Evolutionary conservation across 2,329 filamentous ascomycete genomes (phyloP).

Genomic region (Diaporthe helianthi): DNA sequence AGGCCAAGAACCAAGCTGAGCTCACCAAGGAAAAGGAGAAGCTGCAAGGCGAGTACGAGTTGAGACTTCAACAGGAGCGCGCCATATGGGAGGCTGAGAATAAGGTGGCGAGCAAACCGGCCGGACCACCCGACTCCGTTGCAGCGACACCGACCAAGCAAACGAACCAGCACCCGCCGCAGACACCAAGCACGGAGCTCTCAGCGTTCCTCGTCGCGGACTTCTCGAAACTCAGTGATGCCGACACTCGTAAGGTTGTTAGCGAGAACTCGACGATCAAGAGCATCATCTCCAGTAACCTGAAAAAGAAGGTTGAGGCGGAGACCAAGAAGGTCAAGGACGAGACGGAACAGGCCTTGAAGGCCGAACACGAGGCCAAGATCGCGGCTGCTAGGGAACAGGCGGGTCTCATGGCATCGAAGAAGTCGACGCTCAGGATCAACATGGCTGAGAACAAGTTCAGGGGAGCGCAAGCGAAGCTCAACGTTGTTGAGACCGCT

Average conservation of each 20-base stretch:
- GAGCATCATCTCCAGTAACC: slow-evolving; percentile 64
- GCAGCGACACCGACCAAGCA: slow-evolving; percentile 51
- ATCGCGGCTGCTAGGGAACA: slow-evolving; percentile 63
- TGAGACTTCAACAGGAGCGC: slow-evolving; percentile 68
- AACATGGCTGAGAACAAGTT: slow-evolving; percentile 80
- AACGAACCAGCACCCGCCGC: slow-evolving; percentile 39
- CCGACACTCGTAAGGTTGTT: slow-evolving; percentile 63
- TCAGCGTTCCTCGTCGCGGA: slow-evolving; percentile 47
- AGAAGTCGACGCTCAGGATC: slow-evolving; percentile 76
- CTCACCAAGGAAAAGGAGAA: slow-evolving; percentile 61
- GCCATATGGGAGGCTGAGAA: slow-evolving; percentile 67
- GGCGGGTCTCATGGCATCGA: slow-evolving; percentile 75
- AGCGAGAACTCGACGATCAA: slow-evolving; percentile 63
- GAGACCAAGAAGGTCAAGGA: slow-evolving; percentile 68
- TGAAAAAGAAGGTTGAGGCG: slow-evolving; percentile 73
- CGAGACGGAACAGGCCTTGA: slow-evolving; percentile 56
- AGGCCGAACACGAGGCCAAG: slow-evolving; percentile 60
- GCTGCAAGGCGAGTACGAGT: slow-evolving; percentile 51
- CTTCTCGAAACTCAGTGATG: slow-evolving; percentile 58
- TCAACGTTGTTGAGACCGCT: slow-evolving; percentile 80
- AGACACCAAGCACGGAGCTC: slow-evolving; percentile 46
- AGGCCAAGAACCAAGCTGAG: slow-evolving; percentile 58
- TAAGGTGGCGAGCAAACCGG: slow-evolving; percentile 35
- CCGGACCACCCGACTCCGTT: slow-evolving; percentile 9
- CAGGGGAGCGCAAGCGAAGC: slow-evolving; percentile 70